Conservation (phyloP, 2,329 filamentous ascomycete species). For the Clonostachys rhizophaga region DNA sequence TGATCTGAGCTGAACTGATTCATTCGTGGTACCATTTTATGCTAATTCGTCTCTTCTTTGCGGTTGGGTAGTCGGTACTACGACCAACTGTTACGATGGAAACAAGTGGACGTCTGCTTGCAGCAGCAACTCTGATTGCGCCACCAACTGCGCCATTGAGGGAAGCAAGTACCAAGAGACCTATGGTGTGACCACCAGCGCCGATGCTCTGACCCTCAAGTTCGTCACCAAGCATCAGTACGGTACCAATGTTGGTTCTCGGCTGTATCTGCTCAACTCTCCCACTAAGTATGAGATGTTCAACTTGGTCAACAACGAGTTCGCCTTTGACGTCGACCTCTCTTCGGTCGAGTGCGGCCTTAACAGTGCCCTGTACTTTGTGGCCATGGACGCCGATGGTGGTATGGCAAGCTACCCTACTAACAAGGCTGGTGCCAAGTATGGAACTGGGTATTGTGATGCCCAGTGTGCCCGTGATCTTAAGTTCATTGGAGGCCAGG, state of each 20-base stretch:
- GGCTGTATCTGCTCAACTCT: constrained; percentile 54
- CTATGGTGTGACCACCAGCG: constrained; percentile 40
- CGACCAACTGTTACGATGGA: constrained; percentile 42
- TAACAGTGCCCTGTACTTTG: constrained; percentile 61
- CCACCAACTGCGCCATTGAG: constrained; percentile 38
- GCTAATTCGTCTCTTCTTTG: neutral
- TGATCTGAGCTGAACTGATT: neutral
- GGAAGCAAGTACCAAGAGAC: constrained; percentile 36
- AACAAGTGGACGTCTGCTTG: constrained; percentile 32
- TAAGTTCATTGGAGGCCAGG: constrained; percentile 42
- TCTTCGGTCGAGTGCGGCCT: constrained; percentile 59
- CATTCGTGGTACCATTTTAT: neutral
- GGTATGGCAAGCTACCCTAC: constrained; percentile 36
- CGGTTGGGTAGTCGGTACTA: constrained; percentile 6
- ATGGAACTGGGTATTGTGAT: constrained; percentile 52
- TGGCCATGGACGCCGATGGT: constrained; percentile 49
- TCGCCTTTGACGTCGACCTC: constrained; percentile 63
- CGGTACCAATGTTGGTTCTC: constrained; percentile 33
- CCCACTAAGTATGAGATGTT: constrained; percentile 55
- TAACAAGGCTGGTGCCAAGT: constrained; percentile 43
- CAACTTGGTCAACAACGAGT: constrained; percentile 55
- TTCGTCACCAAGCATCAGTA: constrained; percentile 44
- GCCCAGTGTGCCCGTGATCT: constrained; percentile 39
- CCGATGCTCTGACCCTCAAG: constrained; percentile 40
- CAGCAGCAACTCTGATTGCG: constrained; percentile 29